Conservation (phyloP, 73 alveolate genomes). For the Paramecium caudatum region DNA sequence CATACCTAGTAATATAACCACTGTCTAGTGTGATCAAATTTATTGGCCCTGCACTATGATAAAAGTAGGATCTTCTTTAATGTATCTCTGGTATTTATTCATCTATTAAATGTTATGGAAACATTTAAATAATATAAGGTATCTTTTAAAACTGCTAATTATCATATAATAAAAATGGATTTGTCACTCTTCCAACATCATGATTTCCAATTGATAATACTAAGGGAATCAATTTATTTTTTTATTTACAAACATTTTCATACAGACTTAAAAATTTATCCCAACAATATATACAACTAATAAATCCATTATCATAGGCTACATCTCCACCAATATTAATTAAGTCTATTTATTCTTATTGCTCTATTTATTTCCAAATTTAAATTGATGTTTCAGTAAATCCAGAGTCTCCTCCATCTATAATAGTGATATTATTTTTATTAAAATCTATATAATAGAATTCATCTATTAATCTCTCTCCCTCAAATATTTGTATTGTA, state of each 20-base stretch:
- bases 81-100: not conserved
- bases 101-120: slow-evolving; percentile 20
- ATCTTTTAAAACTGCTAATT: not conserved
- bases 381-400: not conserved
- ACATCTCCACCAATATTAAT: slow-evolving; percentile 66
- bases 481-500: not conserved
- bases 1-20: not conserved
- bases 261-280: slow-evolving; percentile 4
- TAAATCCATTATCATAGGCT: slow-evolving; percentile 56
- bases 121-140: slow-evolving; percentile 23
- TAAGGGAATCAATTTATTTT: slow-evolving; percentile 55
- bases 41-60: not conserved
- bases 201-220: slow-evolving; percentile 41
- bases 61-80: slow-evolving; percentile 16
- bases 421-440: not conserved
- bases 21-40: slow-evolving; percentile 37
- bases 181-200: slow-evolving; percentile 53
- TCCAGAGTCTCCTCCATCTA: slow-evolving; percentile 62
- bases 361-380: not conserved
- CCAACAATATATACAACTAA: slow-evolving; percentile 35
- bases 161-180: slow-evolving; percentile 22
- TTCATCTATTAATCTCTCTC: not conserved
- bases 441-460: slow-evolving; percentile 10
- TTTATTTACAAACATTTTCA: not conserved
- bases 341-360: not conserved